Evolutionary conservation across 495 filamentous ascomycete genomes (phyloP), one percentile per base, ranked within the genome.

Genomic region (Jackrogersella minutella): DNA sequence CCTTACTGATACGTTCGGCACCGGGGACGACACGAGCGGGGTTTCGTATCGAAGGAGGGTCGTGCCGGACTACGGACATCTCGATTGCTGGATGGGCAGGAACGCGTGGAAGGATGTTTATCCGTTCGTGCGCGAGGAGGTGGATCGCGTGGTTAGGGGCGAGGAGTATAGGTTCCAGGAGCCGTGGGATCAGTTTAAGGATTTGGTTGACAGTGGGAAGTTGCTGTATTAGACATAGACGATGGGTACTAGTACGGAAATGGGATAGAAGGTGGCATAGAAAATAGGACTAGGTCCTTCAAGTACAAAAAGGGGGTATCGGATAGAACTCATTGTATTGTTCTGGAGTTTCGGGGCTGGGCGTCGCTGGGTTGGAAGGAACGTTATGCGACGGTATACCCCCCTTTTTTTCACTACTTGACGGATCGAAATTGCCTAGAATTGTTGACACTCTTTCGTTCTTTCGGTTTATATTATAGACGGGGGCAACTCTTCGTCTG

Each of bases 31-130:
- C 16, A 30, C 40, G 11, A 62, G 62, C n/a, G 77, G 75, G 39
- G 70, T 77, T 13, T 53, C 78, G 46, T 90, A 89, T 71, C 77
- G 76, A 36, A 74, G 87, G 14, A 67, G 77, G 17, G 79, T 88
- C 5, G 81, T 88, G 6, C 80, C 84, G 6, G 84, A 85, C n/a
- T 87, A 89, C 58, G 88, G 88, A 21, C 88, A 90, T 69, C 70
- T 90, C 52, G 88, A 90, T 75, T 81, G 80, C 49, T 89, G 87
- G 84, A 87, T 90, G 81, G 87, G 88, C 0, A 79, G 82, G 36
- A 77, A 82, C 41, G 86, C 86, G 8, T 86, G 79, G 74, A 84
- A 79, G 70, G 88, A 89, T 71, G 83, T 90, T 9, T 90, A 83
- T 68, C 87, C 86, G 24, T 80, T 84, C 55, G 81, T 90, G 3